These are phyloP conservation scores for Annulohypoxylon nitens DNA, from an alignment of 495 filamentous ascomycete genomes.

Conservation along the genomic window DNA sequence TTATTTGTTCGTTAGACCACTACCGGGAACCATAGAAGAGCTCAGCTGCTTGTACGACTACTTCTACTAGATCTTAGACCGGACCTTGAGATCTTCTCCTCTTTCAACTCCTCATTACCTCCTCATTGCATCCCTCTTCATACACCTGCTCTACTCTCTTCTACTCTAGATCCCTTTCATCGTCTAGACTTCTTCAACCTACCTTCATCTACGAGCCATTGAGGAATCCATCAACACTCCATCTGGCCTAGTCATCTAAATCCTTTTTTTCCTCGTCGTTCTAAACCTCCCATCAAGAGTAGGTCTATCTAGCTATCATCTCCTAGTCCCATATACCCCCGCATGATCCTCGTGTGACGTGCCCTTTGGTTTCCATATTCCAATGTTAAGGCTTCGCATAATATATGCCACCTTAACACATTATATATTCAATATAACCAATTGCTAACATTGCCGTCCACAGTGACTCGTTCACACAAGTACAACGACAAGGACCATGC, in stretches of 20 bases:
- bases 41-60: conserved; percentile 34
- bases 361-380: conserved; percentile 15
- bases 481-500: conserved; percentile 88
- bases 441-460: conserved; percentile 38
- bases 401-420: not conserved
- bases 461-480: conserved; percentile 97
- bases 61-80: conserved; percentile 30
- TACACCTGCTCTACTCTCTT: conserved; percentile 21
- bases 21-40: not conserved
- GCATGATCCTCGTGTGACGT: conserved; percentile 39
- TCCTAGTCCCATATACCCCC: conserved; percentile 25
- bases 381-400: not conserved
- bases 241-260: conserved; percentile 17
- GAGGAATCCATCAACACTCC: conserved; percentile 19
- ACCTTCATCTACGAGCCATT: conserved; percentile 26
- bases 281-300: conserved; percentile 38
- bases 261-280: conserved; percentile 11
- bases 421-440: conserved; percentile 6
- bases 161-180: conserved; percentile 9
- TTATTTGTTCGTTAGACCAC: conserved; percentile 30
- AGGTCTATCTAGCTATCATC: conserved; percentile 31
- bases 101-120: conserved; percentile 10
- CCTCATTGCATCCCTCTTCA: conserved; percentile 14
- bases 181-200: conserved; percentile 14
- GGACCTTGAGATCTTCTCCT: conserved; percentile 39